A percentile compares a stretch with the other conserved stretches of the same genome.
These are phyloP conservation scores for Saccharomycopsis hybrid DNA, from an alignment of 1,139 yeast species.

Conservation along the genomic window DNA sequence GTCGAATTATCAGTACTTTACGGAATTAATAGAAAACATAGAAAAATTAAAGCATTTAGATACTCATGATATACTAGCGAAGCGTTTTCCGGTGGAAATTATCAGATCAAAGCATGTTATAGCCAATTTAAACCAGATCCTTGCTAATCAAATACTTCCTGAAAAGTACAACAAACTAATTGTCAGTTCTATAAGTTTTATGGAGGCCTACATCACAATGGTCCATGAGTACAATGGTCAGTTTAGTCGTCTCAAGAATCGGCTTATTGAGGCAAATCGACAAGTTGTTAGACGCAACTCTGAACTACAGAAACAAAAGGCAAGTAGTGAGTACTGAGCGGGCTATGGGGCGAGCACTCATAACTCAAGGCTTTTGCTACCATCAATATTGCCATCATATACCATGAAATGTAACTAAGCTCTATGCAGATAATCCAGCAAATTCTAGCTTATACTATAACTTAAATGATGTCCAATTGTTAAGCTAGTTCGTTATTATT, in stretches of 20 bases:
- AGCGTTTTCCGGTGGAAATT: slow-evolving; percentile 2
- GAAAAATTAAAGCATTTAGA: neutral
- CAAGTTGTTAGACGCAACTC: neutral
- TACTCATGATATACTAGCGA: slow-evolving; percentile 1
- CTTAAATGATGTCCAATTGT: too few species aligned
- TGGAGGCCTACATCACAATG: slow-evolving; percentile 2
- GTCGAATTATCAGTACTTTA: slow-evolving; percentile 1
- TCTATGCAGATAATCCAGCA: too few species aligned
- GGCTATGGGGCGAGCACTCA: too few species aligned
- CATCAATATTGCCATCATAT: too few species aligned
- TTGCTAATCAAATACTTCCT: slow-evolving; percentile 1
- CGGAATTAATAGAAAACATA: neutral
- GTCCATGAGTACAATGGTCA: slow-evolving; percentile 5
- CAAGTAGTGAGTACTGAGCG: neutral
- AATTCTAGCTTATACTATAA: too few species aligned
- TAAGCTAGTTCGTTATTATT: too few species aligned
- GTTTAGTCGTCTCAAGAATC: neutral
- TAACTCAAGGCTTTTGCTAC: too few species aligned
- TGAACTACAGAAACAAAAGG: neutral
- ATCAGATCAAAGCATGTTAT: neutral
- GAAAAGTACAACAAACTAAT: slow-evolving; percentile 2
- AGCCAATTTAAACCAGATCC: neutral
- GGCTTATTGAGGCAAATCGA: neutral
- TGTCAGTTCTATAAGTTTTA: neutral
- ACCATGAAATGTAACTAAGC: too few species aligned